Evolutionary conservation across 2,329 filamentous ascomycete species (phyloP), one percentile per base, ranked within the genome.

Genomic region (Exophiala mesophila): DNA sequence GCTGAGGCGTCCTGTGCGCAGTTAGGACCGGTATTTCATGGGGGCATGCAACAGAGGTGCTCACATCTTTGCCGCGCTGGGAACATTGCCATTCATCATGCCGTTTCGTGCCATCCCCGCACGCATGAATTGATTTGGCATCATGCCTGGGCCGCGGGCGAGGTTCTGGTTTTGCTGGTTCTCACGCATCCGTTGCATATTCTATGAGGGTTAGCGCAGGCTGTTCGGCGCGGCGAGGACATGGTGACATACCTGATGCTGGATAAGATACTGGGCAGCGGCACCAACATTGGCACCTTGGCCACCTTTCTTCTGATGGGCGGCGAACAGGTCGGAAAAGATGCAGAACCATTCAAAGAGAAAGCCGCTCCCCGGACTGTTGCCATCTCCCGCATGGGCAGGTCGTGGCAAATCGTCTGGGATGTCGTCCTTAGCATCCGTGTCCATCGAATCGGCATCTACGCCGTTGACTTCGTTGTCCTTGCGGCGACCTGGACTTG

Each of bases 281-380:
- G 53, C 24, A 16, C 44, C 41, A 40, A 49, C 42, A 21, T 44
- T 41, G 17, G 42, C 45, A 29, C 36, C 42, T 32, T 42, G 41
- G 16, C 48, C 46, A 46, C 77, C 76, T 18, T 70, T 65, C 59
- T 75, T 78, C 59, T 87, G 84, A 61, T 90, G 85, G 42, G 88
- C 87, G 59, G 81, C 81, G 66, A 85, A 94, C 56, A 97, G 88
- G 59, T 98, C 92, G 88, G 88, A 97, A 65, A 98, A 98, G 39
- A 96, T 77, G 59, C 83, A 87, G 71, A 94, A 98, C 92, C 92
- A 98, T 59, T 97, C 92, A 55, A 88, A 84, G n/a, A 98, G 73
- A 59, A 98, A 97, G 18, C 54, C 54, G 18, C 46, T 39, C 7
- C 47, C 45, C 16, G 86, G 87, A 49, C 78, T 85, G 57, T 83